Conservation (phyloP, 208 protist genomes). For the Lotmaria passim region DNA sequence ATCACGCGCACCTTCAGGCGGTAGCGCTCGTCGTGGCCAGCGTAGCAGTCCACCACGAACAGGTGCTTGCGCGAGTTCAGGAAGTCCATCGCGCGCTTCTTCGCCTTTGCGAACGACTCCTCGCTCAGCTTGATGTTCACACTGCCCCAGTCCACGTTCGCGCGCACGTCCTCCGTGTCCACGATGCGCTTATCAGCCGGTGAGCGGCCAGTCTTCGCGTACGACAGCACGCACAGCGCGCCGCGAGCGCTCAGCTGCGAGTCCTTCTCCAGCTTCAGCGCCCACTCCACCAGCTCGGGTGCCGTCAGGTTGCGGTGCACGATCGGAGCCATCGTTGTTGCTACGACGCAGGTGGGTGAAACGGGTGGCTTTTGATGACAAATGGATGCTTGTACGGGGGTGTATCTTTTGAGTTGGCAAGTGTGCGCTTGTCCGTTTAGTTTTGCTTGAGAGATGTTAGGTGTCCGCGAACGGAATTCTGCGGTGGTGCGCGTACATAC, state of each 20-base stretch:
- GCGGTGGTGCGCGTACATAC: not conserved
- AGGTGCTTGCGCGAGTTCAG: slow-evolving; percentile 91
- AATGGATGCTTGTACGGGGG: not conserved
- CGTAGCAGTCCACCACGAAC: slow-evolving; percentile 95
- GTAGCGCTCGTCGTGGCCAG: slow-evolving; percentile 92
- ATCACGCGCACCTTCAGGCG: slow-evolving; percentile 94
- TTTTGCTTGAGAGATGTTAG: slow-evolving; percentile 2
- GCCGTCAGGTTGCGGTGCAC: slow-evolving; percentile 58
- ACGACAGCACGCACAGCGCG: slow-evolving; percentile 84
- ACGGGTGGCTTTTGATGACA: not conserved
- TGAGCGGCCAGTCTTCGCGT: slow-evolving; percentile 93
- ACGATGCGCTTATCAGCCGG: slow-evolving; percentile 96
- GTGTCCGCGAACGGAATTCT: not conserved
- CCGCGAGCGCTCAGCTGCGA: slow-evolving; percentile 80
- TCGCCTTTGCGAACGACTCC: slow-evolving; percentile 92
- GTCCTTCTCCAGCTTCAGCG: slow-evolving; percentile 75
- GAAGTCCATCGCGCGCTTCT: slow-evolving; percentile 92
- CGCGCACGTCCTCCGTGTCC: slow-evolving; percentile 60
- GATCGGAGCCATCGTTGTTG: slow-evolving; percentile 25
- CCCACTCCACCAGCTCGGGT: slow-evolving; percentile 61
- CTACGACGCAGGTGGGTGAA: not conserved
- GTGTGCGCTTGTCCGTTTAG: not conserved
- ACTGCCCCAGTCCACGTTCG: slow-evolving; percentile 94
- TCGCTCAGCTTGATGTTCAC: slow-evolving; percentile 94
- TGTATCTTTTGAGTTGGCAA: not conserved